Evolutionary conservation across 352 stramenopile genomes (phyloP), one percentile per base, ranked within the genome.

Genomic region (Phytopythium litorale): DNA sequence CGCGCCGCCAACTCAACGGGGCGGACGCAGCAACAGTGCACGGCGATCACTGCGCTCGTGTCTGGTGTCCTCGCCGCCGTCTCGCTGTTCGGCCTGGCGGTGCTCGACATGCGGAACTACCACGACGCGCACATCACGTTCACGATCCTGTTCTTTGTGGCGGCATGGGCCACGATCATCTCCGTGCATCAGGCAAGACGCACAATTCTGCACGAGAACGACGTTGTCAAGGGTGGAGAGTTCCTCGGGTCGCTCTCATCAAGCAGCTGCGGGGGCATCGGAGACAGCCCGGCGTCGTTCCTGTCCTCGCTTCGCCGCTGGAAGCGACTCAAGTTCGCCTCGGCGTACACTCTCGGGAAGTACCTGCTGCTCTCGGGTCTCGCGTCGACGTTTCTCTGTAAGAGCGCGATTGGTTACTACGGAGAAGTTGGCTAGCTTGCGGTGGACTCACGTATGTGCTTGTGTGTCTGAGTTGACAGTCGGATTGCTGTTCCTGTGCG

Each of bases 91-190:
- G 79, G 82, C 2, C 72, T 96, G 18, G 84, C 82, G 23, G 71
- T 91, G 23, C 68, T 90, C 53, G 84, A 94, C 70, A 93, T 96
- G 87, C 76, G 84, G 30, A 66, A 61, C 7, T 70, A 87, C 66
- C 84, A 92, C 61, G 75, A 91, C 56, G 71, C 74, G 2, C 87
- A 96, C 63, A 77, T 94, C 53, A 62, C 48, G 43, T 91, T 77
- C 64, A 94, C 85, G 1, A 75, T 92, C 28, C 38, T 75, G 7
- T 96, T 96, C 67, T 96, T 96, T 62, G 50, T 92, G 11, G 58
- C 69, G 7, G 75, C 85, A 8, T 96, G 87, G 87, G 49, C 70
- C 33, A 81, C 64, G 46, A 89, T 96, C 57, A 68, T 89, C 25
- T 59, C 75, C 2, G 70, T 87, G 11, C 84, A 94, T 19, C 49